Evolutionary conservation across 768 basidiomycete genomes (phyloP).

Genomic region (Boletus insuetus): DNA sequence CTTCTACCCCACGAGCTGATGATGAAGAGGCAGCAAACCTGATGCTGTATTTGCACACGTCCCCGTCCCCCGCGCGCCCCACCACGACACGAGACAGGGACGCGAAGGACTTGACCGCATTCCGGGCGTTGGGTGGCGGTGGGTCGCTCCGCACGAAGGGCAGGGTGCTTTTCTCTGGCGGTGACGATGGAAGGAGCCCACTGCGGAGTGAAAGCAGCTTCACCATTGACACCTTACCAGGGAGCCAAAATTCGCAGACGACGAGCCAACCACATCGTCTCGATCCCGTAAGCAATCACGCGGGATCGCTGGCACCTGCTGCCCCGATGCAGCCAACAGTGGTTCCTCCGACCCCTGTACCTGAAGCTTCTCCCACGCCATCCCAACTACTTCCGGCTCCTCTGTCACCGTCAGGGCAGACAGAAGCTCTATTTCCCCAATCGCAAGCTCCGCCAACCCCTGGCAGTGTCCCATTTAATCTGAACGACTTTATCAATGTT

Average conservation of each 20-base stretch:
- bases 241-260: constrained; percentile 27
- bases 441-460: constrained; percentile 38
- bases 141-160: constrained; percentile 55
- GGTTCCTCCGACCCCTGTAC: constrained; percentile 34
- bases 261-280: constrained; percentile 15
- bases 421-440: constrained; percentile 21
- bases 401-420: constrained; percentile 22
- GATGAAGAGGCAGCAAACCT: constrained; percentile 80
- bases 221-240: constrained; percentile 22
- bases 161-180: constrained; percentile 65
- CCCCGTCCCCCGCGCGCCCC: constrained; percentile 74
- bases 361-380: constrained; percentile 20
- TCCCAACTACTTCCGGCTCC: constrained; percentile 26
- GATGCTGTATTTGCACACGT: constrained; percentile 82
- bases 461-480: constrained; percentile 48
- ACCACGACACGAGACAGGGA: constrained; percentile 45
- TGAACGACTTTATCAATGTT: constrained; percentile 71
- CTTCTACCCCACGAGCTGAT: constrained; percentile 59
- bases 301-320: constrained; percentile 22
- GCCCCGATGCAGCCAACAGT: constrained; percentile 32
- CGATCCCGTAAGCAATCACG: constrained; percentile 14
- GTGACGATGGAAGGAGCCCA: constrained; percentile 24
- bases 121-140: constrained; percentile 50
- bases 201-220: constrained; percentile 30
- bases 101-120: constrained; percentile 53